Base-by-base conservation (phyloP, 495 filamentous ascomycete genomes). In the Margaritispora aquatica region DNA sequence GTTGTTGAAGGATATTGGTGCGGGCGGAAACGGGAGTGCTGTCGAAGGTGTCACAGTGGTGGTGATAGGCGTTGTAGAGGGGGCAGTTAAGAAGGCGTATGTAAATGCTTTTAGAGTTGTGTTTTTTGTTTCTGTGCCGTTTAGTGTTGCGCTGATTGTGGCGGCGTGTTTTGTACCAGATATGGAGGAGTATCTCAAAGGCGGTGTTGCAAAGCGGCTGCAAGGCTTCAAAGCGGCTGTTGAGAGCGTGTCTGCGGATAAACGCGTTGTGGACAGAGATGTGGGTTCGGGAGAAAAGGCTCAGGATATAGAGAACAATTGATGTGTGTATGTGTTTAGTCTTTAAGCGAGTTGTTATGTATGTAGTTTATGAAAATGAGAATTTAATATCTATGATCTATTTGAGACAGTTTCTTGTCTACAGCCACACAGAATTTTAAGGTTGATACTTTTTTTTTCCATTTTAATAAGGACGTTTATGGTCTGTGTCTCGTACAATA, bases 111-210 rank as follows among this genome's bases (percentile, higher is more conserved):
- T 79, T 63, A 64, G 67, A 51, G 74, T 73, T 13, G 75, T 81
- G 2, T 82, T 76, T 51, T 72, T 75, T 20, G 72, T 73, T 1
- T 77, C 70, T 51, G 71, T 80, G 53, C 71, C 75, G 0, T 82
- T 82, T 57, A 72, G 73, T 20, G 70, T 65, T 13, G 58, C 78
- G 29, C 67, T 75, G 7, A 70, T 81, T 21, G 53, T 78, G 44
- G 72, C 72, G 13, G 70, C 75, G 9, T 62, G 71, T 17, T 72
- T 77, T 51, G 68, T 68, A 7, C 66, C 70, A 22, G 60, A 72
- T 56, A 65, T 68, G 31, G 68, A 71, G 53, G 67, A 69, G 47
- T 72, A 71, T 59, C 61, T 78, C 31, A 68, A 58, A 5, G 66
- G 67, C 51, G 73, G 70, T 54, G 74, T 78, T 26, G 69, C 69